These are phyloP conservation scores for Silybum marianum DNA, from an alignment of 129 eudicot genomes.

Conservation along the genomic window DNA sequence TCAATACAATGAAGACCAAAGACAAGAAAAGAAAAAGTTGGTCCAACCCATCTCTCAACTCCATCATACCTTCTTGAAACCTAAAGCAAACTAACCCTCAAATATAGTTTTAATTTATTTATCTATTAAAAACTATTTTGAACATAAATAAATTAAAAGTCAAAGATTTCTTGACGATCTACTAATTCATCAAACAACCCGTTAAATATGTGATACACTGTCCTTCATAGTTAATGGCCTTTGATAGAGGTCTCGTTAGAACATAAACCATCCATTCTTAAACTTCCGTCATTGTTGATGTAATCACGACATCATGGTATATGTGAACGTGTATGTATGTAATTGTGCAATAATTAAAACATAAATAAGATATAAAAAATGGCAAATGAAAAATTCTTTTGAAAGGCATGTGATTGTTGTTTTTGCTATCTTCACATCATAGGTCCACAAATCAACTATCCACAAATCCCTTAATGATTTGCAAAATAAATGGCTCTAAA, in stretches of 20 bases:
- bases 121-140: neutral
- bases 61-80: conserved; percentile 47
- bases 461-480: neutral
- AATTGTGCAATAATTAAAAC: neutral
- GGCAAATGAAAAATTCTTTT: neutral
- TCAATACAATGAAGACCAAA: conserved; percentile 28
- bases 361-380: neutral
- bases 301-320: conserved; percentile 22
- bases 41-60: conserved; percentile 58
- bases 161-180: neutral
- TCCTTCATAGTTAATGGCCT: neutral
- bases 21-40: conserved; percentile 34
- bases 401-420: conserved; percentile 15
- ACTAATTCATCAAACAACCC: neutral
- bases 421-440: conserved; percentile 10
- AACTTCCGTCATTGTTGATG: conserved; percentile 26
- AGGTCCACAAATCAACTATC: conserved; percentile 25
- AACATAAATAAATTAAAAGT: neutral
- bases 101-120: neutral
- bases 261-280: neutral
- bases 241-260: neutral
- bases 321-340: neutral
- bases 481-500: neutral
- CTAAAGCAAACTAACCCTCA: conserved; percentile 31
- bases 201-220: neutral